Conservation (phyloP, 1,284 basidiomycete genomes). For the Microbotryum intermedium region DNA sequence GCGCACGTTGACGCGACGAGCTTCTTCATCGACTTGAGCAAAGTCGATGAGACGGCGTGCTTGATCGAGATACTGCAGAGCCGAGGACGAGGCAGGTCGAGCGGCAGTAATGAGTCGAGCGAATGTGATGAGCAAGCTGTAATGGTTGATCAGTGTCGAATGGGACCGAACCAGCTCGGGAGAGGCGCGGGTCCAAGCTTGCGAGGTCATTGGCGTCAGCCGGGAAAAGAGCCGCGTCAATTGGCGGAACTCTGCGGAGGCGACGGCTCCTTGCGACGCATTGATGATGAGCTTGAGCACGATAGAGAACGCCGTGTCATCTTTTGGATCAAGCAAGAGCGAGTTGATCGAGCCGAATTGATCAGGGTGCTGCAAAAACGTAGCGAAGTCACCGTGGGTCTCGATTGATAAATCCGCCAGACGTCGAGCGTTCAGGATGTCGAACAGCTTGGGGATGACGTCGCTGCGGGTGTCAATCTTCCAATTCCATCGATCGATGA, state of each 20-base stretch:
- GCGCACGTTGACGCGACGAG: slow-evolving; percentile 63
- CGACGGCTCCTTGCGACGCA: slow-evolving; percentile 44
- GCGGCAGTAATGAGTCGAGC: slow-evolving; percentile 62
- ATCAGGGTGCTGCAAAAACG: slow-evolving; percentile 60
- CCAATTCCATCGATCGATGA: slow-evolving; percentile 71
- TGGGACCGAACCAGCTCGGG: slow-evolving; percentile 52
- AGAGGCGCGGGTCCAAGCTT: slow-evolving; percentile 54
- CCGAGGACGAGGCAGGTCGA: slow-evolving; percentile 56
- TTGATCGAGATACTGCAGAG: slow-evolving; percentile 51
- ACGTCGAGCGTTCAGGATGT: slow-evolving; percentile 70
- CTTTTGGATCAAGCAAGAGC: slow-evolving; percentile 45
- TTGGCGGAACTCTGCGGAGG: slow-evolving; percentile 26
- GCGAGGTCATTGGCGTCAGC: slow-evolving; percentile 59
- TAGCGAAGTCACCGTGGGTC: slow-evolving; percentile 58
- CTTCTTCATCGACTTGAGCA: slow-evolving; percentile 56
- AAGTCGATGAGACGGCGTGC: slow-evolving; percentile 63
- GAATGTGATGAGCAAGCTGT: slow-evolving; percentile 66
- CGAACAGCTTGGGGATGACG: slow-evolving; percentile 59
- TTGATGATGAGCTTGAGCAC: slow-evolving; percentile 67
- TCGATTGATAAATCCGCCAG: slow-evolving; percentile 73
- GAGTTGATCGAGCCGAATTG: slow-evolving; percentile 46
- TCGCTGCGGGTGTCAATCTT: slow-evolving; percentile 51
- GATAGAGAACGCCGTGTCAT: slow-evolving; percentile 67
- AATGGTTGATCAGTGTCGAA: slow-evolving; percentile 78
- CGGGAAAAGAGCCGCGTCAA: slow-evolving; percentile 69